Conservation (phyloP, 129 eudicot species). For the Rutidosis leptorrhynchoides region DNA sequence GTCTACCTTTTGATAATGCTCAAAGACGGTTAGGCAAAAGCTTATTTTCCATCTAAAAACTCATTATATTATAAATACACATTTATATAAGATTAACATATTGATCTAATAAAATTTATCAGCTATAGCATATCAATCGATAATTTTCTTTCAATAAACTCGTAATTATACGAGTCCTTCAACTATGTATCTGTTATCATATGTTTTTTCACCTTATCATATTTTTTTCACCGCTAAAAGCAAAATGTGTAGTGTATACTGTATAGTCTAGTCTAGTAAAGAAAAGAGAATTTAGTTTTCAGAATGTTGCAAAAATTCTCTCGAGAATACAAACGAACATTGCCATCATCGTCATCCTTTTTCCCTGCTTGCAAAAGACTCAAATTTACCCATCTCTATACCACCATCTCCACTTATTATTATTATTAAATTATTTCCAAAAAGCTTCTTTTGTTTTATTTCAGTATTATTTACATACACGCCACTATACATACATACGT, state of each 20-base stretch:
- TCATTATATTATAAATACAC: too few species aligned
- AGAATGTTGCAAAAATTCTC: constrained; percentile 29
- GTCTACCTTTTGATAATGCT: too few species aligned
- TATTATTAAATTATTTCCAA: constrained; percentile 31
- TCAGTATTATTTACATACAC: constrained; percentile 25
- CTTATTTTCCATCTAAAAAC: too few species aligned
- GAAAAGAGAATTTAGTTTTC: constrained; percentile 32
- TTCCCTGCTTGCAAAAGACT: constrained; percentile 27
- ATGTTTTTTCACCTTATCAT: too few species aligned
- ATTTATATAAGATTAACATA: background rate
- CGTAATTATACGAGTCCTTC: too few species aligned
- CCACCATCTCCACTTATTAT: constrained; percentile 29
- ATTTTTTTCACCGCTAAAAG: too few species aligned
- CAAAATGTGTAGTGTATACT: constrained; percentile 16
- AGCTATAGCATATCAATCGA: too few species aligned
- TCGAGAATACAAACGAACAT: constrained; percentile 35
- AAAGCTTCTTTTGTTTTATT: constrained; percentile 40
- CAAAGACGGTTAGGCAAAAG: too few species aligned
- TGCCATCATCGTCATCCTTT: constrained; percentile 32
- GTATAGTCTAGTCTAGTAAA: constrained; percentile 5
- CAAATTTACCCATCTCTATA: constrained; percentile 33
- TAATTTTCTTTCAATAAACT: too few species aligned
- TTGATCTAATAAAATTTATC: too few species aligned
- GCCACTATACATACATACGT: constrained; percentile 9
- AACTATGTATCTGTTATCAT: too few species aligned